phyloP scores from a whole-genome alignment of 306 rosid genomes.

The Prunus mume region DNA sequence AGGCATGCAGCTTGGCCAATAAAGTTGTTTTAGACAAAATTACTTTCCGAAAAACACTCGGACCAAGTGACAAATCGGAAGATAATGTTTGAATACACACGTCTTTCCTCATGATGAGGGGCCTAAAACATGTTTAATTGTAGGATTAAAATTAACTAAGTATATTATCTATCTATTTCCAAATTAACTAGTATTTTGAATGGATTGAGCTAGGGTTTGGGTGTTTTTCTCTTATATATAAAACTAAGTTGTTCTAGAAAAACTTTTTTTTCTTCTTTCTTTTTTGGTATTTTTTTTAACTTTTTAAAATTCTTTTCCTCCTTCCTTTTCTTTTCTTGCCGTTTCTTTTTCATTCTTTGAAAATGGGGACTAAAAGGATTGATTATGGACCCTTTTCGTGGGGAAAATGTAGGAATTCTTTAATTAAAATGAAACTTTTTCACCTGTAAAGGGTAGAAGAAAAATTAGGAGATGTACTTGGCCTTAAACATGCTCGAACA shows the following conservation, averaged over 20 bases:
- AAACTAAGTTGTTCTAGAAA: slow-evolving; percentile 18
- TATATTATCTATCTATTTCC: neutral
- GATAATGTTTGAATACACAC: slow-evolving; percentile 33
- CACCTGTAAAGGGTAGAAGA: slow-evolving; percentile 28
- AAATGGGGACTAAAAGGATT: slow-evolving; percentile 33
- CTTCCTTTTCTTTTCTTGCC: slow-evolving; percentile 26
- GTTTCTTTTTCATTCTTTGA: slow-evolving; percentile 31
- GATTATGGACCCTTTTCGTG: slow-evolving; percentile 39
- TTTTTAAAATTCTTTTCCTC: slow-evolving; percentile 21
- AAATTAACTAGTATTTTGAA: neutral
- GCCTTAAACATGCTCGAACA: slow-evolving; percentile 25
- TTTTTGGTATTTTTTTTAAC: slow-evolving; percentile 13
- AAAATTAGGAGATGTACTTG: slow-evolving; percentile 32
- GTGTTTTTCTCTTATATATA: neutral
- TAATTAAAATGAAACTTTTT: slow-evolving; percentile 22
- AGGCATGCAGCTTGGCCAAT: slow-evolving; percentile 32
- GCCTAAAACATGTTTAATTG: slow-evolving; percentile 3
- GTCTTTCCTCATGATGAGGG: neutral
- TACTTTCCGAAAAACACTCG: slow-evolving; percentile 37
- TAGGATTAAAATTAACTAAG: neutral
- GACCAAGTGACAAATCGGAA: slow-evolving; percentile 24
- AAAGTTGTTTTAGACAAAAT: slow-evolving; percentile 44
- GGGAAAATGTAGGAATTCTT: slow-evolving; percentile 5
- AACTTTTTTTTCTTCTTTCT: slow-evolving; percentile 24
- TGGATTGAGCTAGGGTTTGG: neutral